Evolutionary conservation across 2,329 filamentous ascomycete species (phyloP), one percentile per base, ranked within the genome.

Genomic region (Drechmeria coniospora): DNA sequence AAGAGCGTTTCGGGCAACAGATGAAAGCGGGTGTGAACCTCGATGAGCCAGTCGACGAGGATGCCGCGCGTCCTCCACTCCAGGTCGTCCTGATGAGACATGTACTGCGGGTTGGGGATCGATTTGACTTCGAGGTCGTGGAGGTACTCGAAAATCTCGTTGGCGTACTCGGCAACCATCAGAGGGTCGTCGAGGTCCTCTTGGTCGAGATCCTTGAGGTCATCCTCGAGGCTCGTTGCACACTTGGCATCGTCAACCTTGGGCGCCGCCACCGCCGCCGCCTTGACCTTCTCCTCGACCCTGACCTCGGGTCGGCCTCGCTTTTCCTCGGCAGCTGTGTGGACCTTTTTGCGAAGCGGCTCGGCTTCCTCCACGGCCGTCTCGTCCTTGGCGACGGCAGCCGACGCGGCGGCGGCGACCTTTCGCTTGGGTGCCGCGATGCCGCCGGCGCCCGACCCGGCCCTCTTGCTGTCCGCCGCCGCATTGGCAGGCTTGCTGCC

Each of bases 41-140:
- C 90, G 37, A 98, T 86, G 39, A 98, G 68, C 90, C 90, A 98
- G 60, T 98, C 90, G 40, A 95, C 75, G 30, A 98, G 71, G 41
- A 98, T 94, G 37, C 86, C 87, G 43, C 90, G 82, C 61, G 92
- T 94, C 68, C 93, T 93, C 90, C 90, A 98, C 54, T 94, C 87
- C 9, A 98, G 66, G 43, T 94, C 84, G 38, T 81, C 79, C 51
- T 98, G 90, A 56, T 87, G 81, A 27, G 79, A 71, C 75, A 98
- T 98, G 63, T 98, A 98, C 36, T 90, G 63, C 12, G 84, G 77
- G 57, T 95, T 94, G 41, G 87, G 84, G 47, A 86, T 54, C 0
- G 74, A 54, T 64, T 83, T 51, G 65, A 58, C 63, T 58, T 98
- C 90, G 15, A 95, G 70, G 43, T 92, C 76, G 45, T 74, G 77